phyloP scores from a whole-genome alignment of 2,329 filamentous ascomycete genomes.

The Trichoderma atroviride region DNA sequence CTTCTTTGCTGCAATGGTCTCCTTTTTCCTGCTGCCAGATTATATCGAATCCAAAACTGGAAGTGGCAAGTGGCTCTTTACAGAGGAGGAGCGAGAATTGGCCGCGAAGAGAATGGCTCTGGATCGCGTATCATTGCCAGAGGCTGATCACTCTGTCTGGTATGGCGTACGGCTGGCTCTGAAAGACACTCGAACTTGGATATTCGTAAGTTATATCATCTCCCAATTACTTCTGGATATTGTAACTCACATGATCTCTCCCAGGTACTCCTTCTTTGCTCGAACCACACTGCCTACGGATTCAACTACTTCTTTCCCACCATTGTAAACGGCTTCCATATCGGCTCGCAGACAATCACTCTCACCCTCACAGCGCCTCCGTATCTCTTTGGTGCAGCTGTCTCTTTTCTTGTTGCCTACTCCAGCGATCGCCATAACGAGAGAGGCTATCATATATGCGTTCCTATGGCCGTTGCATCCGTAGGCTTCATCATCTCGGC shows the following conservation, averaged over 20 bases:
- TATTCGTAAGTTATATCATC: conserved; percentile 37
- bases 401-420: conserved; percentile 34
- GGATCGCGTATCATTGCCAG: conserved; percentile 29
- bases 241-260: not conserved
- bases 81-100: conserved; percentile 33
- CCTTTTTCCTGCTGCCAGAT: conserved; percentile 40
- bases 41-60: conserved; percentile 45
- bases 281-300: conserved; percentile 51
- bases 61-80: conserved; percentile 42
- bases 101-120: conserved; percentile 31
- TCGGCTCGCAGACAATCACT: conserved; percentile 51
- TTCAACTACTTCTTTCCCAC: conserved; percentile 44
- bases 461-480: conserved; percentile 44
- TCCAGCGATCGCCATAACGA: conserved; percentile 47
- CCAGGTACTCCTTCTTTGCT: conserved; percentile 46
- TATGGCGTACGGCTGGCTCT: conserved; percentile 40
- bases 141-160: conserved; percentile 28
- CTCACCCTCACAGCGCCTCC: conserved; percentile 50
- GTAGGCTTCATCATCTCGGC: conserved; percentile 42
- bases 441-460: conserved; percentile 48
- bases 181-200: conserved; percentile 48
- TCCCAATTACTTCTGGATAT: not conserved
- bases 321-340: conserved; percentile 36
- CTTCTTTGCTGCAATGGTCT: conserved; percentile 35
- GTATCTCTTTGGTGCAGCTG: conserved; percentile 37